Evolutionary conservation across 2,329 filamentous ascomycete genomes (phyloP).

Genomic region (Bipolaris bicolor): DNA sequence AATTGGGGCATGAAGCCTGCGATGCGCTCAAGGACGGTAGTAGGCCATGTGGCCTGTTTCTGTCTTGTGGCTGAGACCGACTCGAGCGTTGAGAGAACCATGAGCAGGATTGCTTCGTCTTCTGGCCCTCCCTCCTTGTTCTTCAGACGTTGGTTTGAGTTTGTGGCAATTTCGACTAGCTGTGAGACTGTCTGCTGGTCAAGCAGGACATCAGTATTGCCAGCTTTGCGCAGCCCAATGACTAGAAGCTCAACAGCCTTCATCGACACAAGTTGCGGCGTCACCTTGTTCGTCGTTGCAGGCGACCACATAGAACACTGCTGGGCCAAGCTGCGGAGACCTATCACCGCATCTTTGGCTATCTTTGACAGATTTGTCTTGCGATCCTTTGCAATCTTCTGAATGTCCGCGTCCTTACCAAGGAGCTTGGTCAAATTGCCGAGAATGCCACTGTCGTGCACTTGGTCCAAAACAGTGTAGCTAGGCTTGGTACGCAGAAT

Average conservation of each 20-base stretch:
- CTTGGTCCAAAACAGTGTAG: slow-evolving; percentile 63
- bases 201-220: slow-evolving; percentile 59
- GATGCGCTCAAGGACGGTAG: slow-evolving; percentile 59
- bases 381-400: slow-evolving; percentile 66
- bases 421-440: slow-evolving; percentile 65
- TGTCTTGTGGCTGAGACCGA: slow-evolving; percentile 54
- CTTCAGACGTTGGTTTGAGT: slow-evolving; percentile 23
- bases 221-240: slow-evolving; percentile 57
- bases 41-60: slow-evolving; percentile 46
- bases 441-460: slow-evolving; percentile 62
- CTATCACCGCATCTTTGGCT: slow-evolving; percentile 62
- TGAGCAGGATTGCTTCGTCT: slow-evolving; percentile 42
- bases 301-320: slow-evolving; percentile 67
- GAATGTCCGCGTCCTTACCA: slow-evolving; percentile 59
- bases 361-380: slow-evolving; percentile 72
- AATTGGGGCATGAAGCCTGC: slow-evolving; percentile 52
- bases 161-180: slow-evolving; percentile 53
- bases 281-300: slow-evolving; percentile 57
- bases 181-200: slow-evolving; percentile 38
- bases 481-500: slow-evolving; percentile 68
- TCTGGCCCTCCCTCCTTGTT: slow-evolving; percentile 21
- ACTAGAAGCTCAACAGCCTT: slow-evolving; percentile 67
- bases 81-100: slow-evolving; percentile 61
- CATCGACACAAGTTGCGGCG: slow-evolving; percentile 68
- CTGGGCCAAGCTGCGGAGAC: slow-evolving; percentile 61